Percentiles rank a stretch among this genome's conserved stretches.
These are phyloP conservation scores for Rhinocladiella similis DNA, from an alignment of 2,329 filamentous ascomycete species.

Conservation along the genomic window DNA sequence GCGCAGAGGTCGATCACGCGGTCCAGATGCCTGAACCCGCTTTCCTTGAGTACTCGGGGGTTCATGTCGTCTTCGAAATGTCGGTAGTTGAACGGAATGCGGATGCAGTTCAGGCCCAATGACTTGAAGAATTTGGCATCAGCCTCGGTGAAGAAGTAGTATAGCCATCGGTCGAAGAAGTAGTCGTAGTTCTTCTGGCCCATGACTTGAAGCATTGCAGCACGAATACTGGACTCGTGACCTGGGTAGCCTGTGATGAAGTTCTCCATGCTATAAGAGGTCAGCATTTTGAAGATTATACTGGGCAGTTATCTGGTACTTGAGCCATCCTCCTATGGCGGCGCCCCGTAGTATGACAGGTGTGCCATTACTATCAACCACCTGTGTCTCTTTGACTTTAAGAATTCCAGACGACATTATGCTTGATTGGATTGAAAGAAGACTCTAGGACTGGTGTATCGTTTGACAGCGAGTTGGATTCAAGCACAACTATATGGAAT, in stretches of 20 bases:
- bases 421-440: not conserved
- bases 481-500: too few relatives aligned
- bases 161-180: constrained; percentile 34
- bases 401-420: constrained; percentile 35
- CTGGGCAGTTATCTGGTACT: constrained; percentile 6
- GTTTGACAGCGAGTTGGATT: too few relatives aligned
- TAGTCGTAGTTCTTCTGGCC: constrained; percentile 58
- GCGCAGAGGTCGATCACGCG: constrained; percentile 50
- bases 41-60: constrained; percentile 42
- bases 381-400: constrained; percentile 43
- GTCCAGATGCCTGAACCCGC: constrained; percentile 51
- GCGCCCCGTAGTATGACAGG: constrained; percentile 51
- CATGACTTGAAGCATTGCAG: constrained; percentile 54
- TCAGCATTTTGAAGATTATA: constrained; percentile 27
- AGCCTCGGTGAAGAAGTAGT: constrained; percentile 55
- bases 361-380: constrained; percentile 49
- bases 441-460: not conserved
- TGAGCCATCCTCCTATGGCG: constrained; percentile 45
- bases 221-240: constrained; percentile 58
- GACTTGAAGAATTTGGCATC: constrained; percentile 61
- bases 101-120: constrained; percentile 58
- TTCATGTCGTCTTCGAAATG: constrained; percentile 53
- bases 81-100: constrained; percentile 62
- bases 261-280: constrained; percentile 54
- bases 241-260: constrained; percentile 65